Conservation (phyloP, 768 basidiomycete genomes). For the Mycena polygramma region DNA sequence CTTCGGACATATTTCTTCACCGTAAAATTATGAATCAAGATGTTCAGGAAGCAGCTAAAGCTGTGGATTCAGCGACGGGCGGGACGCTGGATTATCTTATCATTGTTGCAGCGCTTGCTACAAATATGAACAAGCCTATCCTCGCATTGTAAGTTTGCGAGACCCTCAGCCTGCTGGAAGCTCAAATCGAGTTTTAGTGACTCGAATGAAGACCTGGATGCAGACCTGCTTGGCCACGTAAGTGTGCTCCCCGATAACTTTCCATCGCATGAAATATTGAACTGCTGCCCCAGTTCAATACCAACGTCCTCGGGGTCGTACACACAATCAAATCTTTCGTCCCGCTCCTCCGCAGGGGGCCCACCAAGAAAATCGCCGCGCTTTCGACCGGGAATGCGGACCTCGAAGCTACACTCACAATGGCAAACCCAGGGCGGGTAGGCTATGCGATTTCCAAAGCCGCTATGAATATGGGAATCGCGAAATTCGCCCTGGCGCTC, state of each 20-base stretch:
- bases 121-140: constrained; percentile 28
- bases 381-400: constrained; percentile 26
- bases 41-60: constrained; percentile 26
- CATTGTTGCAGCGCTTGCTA: constrained; percentile 27
- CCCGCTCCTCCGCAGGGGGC: constrained; percentile 25
- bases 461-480: constrained; percentile 29
- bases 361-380: constrained; percentile 27
- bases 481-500: constrained; percentile 28
- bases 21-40: constrained; percentile 11
- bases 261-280: constrained; percentile 24
- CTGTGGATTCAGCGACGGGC: constrained; percentile 24
- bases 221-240: constrained; percentile 29
- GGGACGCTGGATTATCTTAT: constrained; percentile 32
- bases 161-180: constrained; percentile 23
- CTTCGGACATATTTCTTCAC: constrained; percentile 20
- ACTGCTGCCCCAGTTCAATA: constrained; percentile 24
- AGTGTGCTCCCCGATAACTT: constrained; percentile 7
- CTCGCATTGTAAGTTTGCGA: constrained; percentile 26
- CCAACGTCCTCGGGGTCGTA: constrained; percentile 29
- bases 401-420: constrained; percentile 24
- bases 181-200: constrained; percentile 27
- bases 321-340: constrained; percentile 30
- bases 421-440: constrained; percentile 22
- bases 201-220: constrained; percentile 25
- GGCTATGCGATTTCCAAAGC: constrained; percentile 31